These are phyloP conservation scores for Daucus carota DNA, from an alignment of 129 eudicot genomes.

Conservation along the genomic window DNA sequence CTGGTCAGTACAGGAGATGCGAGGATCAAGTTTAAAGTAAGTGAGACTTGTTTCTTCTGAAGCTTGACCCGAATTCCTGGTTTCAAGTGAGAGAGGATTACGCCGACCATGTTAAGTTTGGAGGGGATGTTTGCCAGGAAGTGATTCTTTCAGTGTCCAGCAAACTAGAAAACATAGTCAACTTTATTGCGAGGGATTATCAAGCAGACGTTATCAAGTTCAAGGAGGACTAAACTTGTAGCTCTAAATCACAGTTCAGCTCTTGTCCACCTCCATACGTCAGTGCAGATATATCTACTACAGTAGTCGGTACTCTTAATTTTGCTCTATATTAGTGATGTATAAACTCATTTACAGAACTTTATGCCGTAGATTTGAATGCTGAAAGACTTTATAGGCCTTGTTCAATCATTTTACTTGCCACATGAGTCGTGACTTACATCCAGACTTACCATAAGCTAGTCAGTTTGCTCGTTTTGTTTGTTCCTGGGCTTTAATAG, in stretches of 20 bases:
- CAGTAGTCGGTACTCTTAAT: not conserved
- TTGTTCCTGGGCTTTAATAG: no score
- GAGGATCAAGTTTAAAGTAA: no score
- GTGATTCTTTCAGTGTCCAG: not conserved
- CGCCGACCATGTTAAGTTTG: not conserved
- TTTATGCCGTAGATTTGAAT: not conserved
- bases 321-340: not conserved
- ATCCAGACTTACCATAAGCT: no score
- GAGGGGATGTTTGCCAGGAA: not conserved
- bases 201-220: not conserved
- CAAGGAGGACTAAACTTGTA: not conserved
- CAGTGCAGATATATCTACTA: no score
- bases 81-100: not conserved
- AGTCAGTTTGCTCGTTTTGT: no score
- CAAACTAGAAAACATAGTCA: not conserved
- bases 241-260: not conserved
- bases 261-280: no score
- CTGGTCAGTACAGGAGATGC: not conserved
- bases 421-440: no score
- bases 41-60: not conserved
- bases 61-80: not conserved
- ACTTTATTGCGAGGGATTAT: not conserved
- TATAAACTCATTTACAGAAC: not conserved
- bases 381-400: not conserved
- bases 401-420: no score